Evolutionary conservation across 2,329 filamentous ascomycete species (phyloP).

Genomic region (Pseudocercospora macadamiae): DNA sequence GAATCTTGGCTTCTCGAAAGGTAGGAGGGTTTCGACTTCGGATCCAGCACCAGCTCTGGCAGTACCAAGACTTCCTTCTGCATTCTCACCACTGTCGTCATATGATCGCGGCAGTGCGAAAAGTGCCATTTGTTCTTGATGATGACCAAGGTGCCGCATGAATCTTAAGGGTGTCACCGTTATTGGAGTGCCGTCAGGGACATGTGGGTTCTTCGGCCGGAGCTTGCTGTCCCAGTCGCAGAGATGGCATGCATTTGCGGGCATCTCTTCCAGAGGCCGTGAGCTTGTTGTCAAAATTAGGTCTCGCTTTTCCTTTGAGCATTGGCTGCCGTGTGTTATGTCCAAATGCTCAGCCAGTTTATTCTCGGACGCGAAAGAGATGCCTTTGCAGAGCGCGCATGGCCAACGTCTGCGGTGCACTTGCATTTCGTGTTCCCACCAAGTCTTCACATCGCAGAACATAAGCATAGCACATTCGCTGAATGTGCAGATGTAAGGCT

Average conservation of each 20-base stretch:
- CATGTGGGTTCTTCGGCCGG: background rate
- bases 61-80: no score
- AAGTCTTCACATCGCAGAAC: slow-evolving; percentile 5
- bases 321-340: background rate
- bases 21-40: no score
- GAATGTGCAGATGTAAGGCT: slow-evolving; percentile 9
- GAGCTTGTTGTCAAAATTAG: slow-evolving; percentile 1
- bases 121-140: slow-evolving; percentile 10
- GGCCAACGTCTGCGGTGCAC: slow-evolving; percentile 11
- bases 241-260: background rate
- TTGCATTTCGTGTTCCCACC: slow-evolving; percentile 15
- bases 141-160: slow-evolving; percentile 15
- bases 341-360: background rate
- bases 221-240: slow-evolving; percentile 13
- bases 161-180: background rate
- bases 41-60: no score
- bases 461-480: slow-evolving; percentile 8
- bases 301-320: background rate
- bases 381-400: background rate
- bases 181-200: background rate
- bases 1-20: no score
- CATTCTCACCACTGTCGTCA: background rate
- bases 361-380: background rate
- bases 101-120: slow-evolving; percentile 3
- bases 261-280: background rate